Conservation (phyloP, 805 yeast genomes). For the Zygosaccharomyces gambellarensis region DNA sequence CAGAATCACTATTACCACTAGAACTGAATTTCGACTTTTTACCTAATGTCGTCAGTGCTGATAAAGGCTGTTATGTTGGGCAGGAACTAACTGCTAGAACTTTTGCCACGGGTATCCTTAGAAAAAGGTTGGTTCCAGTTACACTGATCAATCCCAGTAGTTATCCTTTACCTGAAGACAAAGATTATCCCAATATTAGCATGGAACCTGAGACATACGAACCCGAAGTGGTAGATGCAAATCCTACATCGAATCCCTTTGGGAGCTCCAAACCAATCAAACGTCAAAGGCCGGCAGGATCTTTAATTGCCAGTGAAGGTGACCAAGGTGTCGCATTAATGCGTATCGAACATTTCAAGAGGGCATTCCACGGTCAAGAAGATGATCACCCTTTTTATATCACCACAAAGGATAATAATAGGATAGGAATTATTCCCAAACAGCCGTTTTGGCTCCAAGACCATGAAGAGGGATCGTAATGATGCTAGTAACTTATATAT, state of each 20-base stretch:
- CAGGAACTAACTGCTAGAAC: constrained; percentile 93
- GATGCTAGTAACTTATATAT: background rate
- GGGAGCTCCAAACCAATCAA: constrained; percentile 29
- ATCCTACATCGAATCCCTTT: constrained; percentile 38
- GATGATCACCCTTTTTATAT: constrained; percentile 24
- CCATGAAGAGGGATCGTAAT: constrained; percentile 5
- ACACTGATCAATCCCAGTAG: constrained; percentile 20
- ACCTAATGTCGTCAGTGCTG: constrained; percentile 70
- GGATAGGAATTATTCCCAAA: constrained; percentile 18
- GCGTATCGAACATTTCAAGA: constrained; percentile 41
- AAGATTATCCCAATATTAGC: constrained; percentile 13
- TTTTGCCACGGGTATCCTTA: constrained; percentile 72
- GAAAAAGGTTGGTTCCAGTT: constrained; percentile 78
- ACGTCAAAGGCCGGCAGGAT: constrained; percentile 52
- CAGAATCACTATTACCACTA: constrained; percentile 63
- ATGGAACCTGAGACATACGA: constrained; percentile 3
- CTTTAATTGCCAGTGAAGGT: constrained; percentile 50
- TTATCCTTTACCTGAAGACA: background rate
- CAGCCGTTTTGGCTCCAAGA: constrained; percentile 27
- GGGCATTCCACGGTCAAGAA: constrained; percentile 23
- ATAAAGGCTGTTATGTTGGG: constrained; percentile 95
- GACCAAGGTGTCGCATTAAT: constrained; percentile 65
- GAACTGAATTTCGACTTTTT: constrained; percentile 73
- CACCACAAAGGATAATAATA: constrained; percentile 3
- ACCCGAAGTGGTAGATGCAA: background rate